Evolutionary conservation across 768 basidiomycete species (phyloP).

Genomic region (Chiua virens): DNA sequence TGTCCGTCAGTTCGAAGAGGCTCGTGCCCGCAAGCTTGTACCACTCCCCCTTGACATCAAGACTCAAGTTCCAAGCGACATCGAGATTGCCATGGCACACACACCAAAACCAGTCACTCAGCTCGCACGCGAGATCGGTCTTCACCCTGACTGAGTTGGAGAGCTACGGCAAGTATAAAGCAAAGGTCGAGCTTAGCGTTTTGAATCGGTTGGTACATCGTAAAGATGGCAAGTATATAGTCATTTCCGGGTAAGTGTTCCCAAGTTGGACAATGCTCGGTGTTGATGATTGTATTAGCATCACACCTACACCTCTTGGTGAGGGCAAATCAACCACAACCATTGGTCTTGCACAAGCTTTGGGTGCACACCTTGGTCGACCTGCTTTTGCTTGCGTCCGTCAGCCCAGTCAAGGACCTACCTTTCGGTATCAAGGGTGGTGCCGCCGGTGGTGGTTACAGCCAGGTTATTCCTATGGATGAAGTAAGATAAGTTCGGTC

Average conservation of each 20-base stretch:
- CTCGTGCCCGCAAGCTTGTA: constrained; percentile 64
- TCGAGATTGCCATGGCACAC: constrained; percentile 94
- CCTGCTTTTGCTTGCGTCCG: constrained; percentile 95
- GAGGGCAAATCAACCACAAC: constrained; percentile 99
- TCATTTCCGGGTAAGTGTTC: constrained; percentile 77
- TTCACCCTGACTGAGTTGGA: constrained; percentile 87
- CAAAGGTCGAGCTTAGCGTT: constrained; percentile 90
- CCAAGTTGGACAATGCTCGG: background rate
- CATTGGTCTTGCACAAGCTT: constrained; percentile 93
- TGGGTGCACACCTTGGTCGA: constrained; percentile 91
- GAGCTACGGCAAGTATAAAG: constrained; percentile 94
- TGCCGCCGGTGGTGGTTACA: constrained; percentile 97
- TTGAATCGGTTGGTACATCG: constrained; percentile 82
- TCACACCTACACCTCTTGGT: constrained; percentile 94
- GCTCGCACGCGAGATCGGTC: constrained; percentile 85
- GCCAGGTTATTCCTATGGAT: constrained; percentile 99
- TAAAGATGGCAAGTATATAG: constrained; percentile 93
- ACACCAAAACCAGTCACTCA: constrained; percentile 85
- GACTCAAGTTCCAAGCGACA: constrained; percentile 91
- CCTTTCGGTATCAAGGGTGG: constrained; percentile 99
- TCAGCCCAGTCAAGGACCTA: constrained; percentile 97
- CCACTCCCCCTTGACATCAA: constrained; percentile 79
- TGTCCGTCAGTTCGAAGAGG: constrained; percentile 72
- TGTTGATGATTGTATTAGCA: constrained; percentile 42
- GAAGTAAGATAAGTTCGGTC: constrained; percentile 50